Evolutionary conservation across 1,284 basidiomycete species (phyloP).

Genomic region (Fistulina hepatica): DNA sequence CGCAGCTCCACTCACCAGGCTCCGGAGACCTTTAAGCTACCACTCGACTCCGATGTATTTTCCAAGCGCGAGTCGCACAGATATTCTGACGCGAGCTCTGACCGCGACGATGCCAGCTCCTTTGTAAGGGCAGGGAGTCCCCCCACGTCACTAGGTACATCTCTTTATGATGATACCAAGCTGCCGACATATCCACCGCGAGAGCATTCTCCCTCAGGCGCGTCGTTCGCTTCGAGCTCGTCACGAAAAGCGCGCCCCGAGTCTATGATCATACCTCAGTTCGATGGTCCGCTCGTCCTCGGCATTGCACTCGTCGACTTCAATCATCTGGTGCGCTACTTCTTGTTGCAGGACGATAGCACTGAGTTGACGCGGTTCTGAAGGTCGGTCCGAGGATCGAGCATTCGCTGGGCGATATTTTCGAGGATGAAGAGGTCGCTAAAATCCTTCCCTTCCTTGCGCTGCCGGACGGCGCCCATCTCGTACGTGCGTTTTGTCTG

Average conservation of each 20-base stretch:
- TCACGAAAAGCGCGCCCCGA: constrained; percentile 70
- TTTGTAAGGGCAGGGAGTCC: constrained; percentile 23
- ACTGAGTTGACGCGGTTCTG: too few relatives aligned
- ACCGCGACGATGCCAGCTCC: constrained; percentile 37
- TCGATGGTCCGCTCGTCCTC: constrained; percentile 53
- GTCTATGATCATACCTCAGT: constrained; percentile 51
- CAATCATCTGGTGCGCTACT: constrained; percentile 65
- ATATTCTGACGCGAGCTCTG: constrained; percentile 42
- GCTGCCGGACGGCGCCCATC: constrained; percentile 91
- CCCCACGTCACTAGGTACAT: constrained; percentile 41
- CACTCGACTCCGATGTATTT: constrained; percentile 19
- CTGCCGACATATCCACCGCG: constrained; percentile 48
- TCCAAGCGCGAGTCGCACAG: constrained; percentile 34
- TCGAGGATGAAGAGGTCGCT: constrained; percentile 71
- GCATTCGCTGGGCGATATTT: constrained; percentile 59
- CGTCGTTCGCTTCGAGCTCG: constrained; percentile 52
- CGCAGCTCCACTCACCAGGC: constrained; percentile 24
- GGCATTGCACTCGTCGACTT: constrained; percentile 86
- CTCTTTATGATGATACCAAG: constrained; percentile 33
- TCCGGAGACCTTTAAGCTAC: constrained; percentile 22
- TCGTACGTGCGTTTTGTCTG: constrained; percentile 39
- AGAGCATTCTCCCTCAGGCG: constrained; percentile 45
- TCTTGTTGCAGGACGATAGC: too few relatives aligned
- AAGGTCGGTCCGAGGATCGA: constrained; percentile 89
- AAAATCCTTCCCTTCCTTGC: constrained; percentile 94